These are phyloP conservation scores for Russula abietina DNA, from an alignment of 768 basidiomycete species.

Conservation along the genomic window DNA sequence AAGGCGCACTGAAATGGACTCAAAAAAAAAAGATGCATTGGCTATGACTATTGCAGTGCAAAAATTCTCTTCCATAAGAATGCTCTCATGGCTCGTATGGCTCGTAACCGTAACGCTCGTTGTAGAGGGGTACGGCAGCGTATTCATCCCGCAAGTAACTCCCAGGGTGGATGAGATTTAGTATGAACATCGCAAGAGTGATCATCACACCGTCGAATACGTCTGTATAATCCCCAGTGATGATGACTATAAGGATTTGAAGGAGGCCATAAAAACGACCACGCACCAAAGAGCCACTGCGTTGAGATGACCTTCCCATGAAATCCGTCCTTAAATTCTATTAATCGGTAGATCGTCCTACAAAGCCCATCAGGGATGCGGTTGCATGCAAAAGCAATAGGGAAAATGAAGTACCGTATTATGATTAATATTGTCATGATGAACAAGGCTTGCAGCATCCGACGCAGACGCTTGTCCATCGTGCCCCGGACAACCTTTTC, in stretches of 20 bases:
- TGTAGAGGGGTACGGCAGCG: too few relatives aligned
- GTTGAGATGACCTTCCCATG: slow-evolving; percentile 18
- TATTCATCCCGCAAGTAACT: background rate
- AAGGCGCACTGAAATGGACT: too few relatives aligned
- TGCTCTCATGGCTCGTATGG: background rate
- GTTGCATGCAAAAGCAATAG: background rate
- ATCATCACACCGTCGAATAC: slow-evolving; percentile 22
- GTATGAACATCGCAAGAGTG: slow-evolving; percentile 10
- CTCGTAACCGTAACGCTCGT: too few relatives aligned
- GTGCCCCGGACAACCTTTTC: background rate
- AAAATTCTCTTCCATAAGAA: background rate
- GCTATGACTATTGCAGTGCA: too few relatives aligned
- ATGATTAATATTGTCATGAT: slow-evolving; percentile 18
- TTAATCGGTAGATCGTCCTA: slow-evolving; percentile 17
- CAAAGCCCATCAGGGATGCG: background rate
- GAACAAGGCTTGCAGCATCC: slow-evolving; percentile 12
- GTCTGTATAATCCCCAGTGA: background rate
- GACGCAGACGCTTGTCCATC: slow-evolving; percentile 3
- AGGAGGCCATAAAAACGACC: background rate
- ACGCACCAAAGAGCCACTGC: slow-evolving; percentile 17
- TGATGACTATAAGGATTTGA: background rate
- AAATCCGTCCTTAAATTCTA: slow-evolving; percentile 18
- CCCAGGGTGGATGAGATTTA: slow-evolving; percentile 19
- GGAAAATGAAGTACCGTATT: slow-evolving; percentile 8
- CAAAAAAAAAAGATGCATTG: too few relatives aligned